Percentiles rank a stretch among this genome's conserved stretches.
These are phyloP conservation scores for Baorangia bicolor DNA, from an alignment of 768 basidiomycete genomes.

Conservation along the genomic window DNA sequence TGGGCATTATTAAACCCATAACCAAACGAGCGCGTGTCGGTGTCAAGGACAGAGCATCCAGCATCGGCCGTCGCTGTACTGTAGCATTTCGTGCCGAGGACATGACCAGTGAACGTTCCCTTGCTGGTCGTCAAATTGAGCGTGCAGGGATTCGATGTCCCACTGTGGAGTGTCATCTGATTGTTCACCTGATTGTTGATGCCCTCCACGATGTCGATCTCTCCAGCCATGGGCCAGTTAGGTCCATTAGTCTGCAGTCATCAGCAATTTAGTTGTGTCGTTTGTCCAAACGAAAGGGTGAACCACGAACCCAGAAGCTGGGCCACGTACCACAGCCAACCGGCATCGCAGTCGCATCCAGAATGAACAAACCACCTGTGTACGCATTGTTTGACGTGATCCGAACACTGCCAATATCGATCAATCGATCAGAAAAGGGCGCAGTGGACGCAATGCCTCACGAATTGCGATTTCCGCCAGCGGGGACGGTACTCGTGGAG, in stretches of 20 bases:
- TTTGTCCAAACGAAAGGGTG: neutral
- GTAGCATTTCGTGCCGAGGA: conserved; percentile 36
- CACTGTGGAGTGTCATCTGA: conserved; percentile 65
- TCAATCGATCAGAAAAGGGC: no score
- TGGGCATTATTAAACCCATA: conserved; percentile 29
- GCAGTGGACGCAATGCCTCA: conserved; percentile 29
- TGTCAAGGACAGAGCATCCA: conserved; percentile 50
- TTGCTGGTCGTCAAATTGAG: conserved; percentile 15
- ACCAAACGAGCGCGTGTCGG: conserved; percentile 40
- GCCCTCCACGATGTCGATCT: conserved; percentile 76
- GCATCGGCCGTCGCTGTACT: conserved; percentile 40
- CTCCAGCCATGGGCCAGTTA: conserved; percentile 53
- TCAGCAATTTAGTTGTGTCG: neutral
- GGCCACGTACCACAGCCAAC: conserved; percentile 63
- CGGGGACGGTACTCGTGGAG: conserved; percentile 42
- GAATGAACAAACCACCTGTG: conserved; percentile 65
- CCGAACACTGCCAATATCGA: conserved; percentile 48
- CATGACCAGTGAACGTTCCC: conserved; percentile 19
- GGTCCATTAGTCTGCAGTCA: conserved; percentile 43
- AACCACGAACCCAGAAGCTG: conserved; percentile 49
- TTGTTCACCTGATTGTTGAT: conserved; percentile 58
- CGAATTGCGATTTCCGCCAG: conserved; percentile 55
- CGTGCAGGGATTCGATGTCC: conserved; percentile 35
- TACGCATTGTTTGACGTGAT: conserved; percentile 61
- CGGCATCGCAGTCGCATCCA: conserved; percentile 69